Base-by-base conservation (phyloP, 352 stramenopile genomes). In the Globisporangium radiosum region DNA sequence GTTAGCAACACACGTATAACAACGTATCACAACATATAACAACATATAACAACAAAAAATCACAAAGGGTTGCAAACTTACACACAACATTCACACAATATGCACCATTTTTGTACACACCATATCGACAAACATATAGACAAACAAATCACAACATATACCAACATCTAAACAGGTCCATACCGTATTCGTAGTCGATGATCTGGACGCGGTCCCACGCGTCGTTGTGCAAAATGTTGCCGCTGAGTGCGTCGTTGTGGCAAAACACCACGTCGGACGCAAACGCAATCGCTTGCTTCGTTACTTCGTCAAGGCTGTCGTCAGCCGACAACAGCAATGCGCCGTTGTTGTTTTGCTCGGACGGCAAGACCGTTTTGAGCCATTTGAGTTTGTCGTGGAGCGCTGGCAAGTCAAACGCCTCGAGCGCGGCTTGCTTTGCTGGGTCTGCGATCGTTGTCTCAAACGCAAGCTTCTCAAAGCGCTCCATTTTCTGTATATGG, bases 101-200 rank as follows among this genome's bases (percentile, higher is more conserved):
- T 33, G 25, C 25, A 33, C 25, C 25, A 33, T 3, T 3, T 25
- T 3, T 33, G 25, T 33, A 33, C 25, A 25, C 25, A 52, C 8
- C 13, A 36, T 6, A 44, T 2, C 1, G 1, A 44, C 40, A 7
- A 13, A 8, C 7, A 44, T 44, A 44, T 4, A 44, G 8, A 44
- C 40, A 33, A 33, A 33, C 25, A 33, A 33, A 3, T 33, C 25
- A 13, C 40, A 44, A 13, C 40, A 7, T 17, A 58, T 33, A 52
- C 25, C 33, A 57, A 19, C 45, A 49, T 14, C 6, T 19, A 38
- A n/a, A 43, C 13, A n/a, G 14, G 14, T 43, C 7, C 53, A 33
- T 17, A 65, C 60, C 60, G 68, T 98, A 98, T 74, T 98, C 93
- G 72, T 97, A 98, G 75, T 98, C 93, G 63, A 98, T 97, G 65